A percentile compares a stretch with the other conserved stretches of the same genome.
Conservation (phyloP, 345 rosid genomes). For the Eucalyptus urophylla region DNA sequence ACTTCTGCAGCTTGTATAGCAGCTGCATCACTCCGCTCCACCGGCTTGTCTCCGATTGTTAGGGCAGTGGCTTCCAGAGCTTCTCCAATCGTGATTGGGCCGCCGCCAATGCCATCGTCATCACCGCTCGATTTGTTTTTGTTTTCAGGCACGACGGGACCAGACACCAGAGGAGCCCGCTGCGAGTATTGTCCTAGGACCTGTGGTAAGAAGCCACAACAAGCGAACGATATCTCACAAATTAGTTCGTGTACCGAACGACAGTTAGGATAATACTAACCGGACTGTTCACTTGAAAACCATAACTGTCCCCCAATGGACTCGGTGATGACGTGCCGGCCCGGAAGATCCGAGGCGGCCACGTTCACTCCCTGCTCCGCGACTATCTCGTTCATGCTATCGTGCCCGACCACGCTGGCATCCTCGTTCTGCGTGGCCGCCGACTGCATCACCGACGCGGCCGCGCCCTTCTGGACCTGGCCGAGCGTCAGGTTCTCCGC, state of each 20-base stretch:
- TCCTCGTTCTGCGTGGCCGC: slow-evolving; percentile 11
- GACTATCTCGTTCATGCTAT: background rate
- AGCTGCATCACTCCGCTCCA: slow-evolving; percentile 79
- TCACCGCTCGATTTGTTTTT: background rate
- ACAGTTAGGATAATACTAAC: background rate
- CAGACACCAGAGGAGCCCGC: background rate
- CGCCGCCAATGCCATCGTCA: background rate
- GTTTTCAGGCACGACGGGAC: background rate
- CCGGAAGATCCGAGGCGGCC: slow-evolving; percentile 6
- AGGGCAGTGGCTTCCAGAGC: slow-evolving; percentile 61
- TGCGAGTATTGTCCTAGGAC: background rate
- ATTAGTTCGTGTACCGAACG: background rate
- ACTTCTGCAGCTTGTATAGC: slow-evolving; percentile 90
- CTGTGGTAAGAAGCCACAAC: background rate
- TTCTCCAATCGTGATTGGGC: slow-evolving; percentile 44
- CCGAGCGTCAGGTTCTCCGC: slow-evolving; percentile 12
- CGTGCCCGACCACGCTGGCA: slow-evolving; percentile 3
- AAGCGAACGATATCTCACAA: background rate
- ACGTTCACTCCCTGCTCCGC: slow-evolving; percentile 2
- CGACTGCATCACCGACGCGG: slow-evolving; percentile 9
- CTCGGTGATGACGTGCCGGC: background rate
- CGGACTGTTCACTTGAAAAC: background rate
- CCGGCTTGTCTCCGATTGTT: slow-evolving; percentile 62
- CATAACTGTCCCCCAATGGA: background rate
- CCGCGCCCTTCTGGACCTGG: slow-evolving; percentile 2